Base-by-base conservation (phyloP, 2,329 filamentous ascomycete genomes). In the Sporothrix inflata region DNA sequence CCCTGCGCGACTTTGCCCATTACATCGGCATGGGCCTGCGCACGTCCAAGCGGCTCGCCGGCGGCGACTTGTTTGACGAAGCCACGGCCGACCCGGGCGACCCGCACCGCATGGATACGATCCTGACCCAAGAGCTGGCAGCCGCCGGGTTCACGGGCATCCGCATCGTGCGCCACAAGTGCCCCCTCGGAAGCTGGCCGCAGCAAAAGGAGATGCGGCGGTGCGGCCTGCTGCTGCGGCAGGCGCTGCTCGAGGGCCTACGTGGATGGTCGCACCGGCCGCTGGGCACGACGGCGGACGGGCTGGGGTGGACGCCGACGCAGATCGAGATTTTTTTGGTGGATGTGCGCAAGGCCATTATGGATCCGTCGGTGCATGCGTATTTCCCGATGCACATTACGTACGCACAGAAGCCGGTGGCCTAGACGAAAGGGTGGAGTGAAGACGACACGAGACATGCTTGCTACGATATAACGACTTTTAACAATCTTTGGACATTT, bases 161-260 rank as follows among this genome's bases (percentile, higher is more conserved):
- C 38, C 75, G 75, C 4, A 72, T 73, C 42, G 73, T 74, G 12
- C 74, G 72, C n/a, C 80, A 82, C 75, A 86, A 86, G 75, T 83
- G 82, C 8, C 85, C 86, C 4, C 76, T 86, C 1, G 86, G 86
- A 19, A 78, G 81, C 3, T 87, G 86, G 86, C 81, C 85, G 2
- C 80, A 80, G 65, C 80, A 81, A 71, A 76, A 79, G 34, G 79
- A 82, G 3, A 80, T 85, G 24, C 80, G 82, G 63, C 80, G 83
- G 53, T 85, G 83, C 74, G 85, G 85, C 1, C 78, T 84, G 42
- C 80, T 86, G 30, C 76, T 86, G 73, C 79, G 83, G 45, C 83
- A 84, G 34, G 81, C 81, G 4, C 74, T 80, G 47, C 78, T 81
- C 75, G 80, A 81, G 69, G 80, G 80, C 8, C 75, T 81, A 69